Percentiles rank a stretch among this genome's conserved stretches.
Conservation (phyloP, 192 early-diverging fungal species). For the Umbelopsis isabellina region DNA sequence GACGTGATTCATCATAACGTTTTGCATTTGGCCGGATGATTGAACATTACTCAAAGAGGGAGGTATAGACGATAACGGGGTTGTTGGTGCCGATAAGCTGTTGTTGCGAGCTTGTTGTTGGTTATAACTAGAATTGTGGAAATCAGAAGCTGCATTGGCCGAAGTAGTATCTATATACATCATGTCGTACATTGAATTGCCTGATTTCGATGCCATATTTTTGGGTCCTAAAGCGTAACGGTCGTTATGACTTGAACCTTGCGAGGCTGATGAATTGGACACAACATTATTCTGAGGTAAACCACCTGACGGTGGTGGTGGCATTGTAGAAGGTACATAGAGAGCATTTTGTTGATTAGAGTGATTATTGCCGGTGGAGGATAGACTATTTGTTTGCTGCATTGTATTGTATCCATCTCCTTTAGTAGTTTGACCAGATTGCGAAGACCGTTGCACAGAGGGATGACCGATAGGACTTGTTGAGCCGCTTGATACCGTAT, state of each 20-base stretch:
- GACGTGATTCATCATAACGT: slow-evolving; percentile 24
- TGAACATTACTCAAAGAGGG: not conserved
- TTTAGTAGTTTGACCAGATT: not conserved
- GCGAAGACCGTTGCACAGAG: slow-evolving; percentile 10
- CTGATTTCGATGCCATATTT: not conserved
- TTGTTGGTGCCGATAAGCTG: slow-evolving; percentile 9
- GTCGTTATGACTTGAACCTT: not conserved
- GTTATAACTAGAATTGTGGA: not conserved
- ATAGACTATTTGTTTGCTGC: not conserved
- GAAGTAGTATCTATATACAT: slow-evolving; percentile 2
- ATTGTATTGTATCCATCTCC: slow-evolving; percentile 3
- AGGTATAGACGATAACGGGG: not conserved
- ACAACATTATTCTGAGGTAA: not conserved
- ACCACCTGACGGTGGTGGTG: slow-evolving; percentile 8
- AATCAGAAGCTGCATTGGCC: not conserved
- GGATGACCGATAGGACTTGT: slow-evolving; percentile 1
- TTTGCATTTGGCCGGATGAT: slow-evolving; percentile 6
- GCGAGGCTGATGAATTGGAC: not conserved
- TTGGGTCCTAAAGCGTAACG: slow-evolving; percentile 4
- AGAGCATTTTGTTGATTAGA: slow-evolving; percentile 9
- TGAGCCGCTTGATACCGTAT: not conserved
- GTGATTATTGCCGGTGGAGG: not conserved
- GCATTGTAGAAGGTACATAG: slow-evolving; percentile 17
- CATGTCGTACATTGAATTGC: not conserved
- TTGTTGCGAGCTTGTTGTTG: slow-evolving; percentile 13